Conservation (phyloP, 1,284 basidiomycete species). For the Thecaphora frezii region DNA sequence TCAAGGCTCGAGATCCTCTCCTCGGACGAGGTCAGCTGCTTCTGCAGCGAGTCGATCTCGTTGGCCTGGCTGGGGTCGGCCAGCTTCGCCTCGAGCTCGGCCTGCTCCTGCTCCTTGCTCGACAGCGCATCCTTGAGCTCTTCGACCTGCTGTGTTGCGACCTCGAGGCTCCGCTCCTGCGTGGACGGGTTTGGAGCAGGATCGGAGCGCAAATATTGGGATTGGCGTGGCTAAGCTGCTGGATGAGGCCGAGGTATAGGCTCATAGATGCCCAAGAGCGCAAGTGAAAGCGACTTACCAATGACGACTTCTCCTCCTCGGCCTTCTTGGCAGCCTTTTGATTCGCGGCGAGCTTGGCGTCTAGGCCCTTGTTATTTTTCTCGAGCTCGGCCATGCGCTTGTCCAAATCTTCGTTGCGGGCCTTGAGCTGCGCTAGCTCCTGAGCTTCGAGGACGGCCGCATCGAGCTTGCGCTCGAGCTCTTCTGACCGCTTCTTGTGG, state of each 20-base stretch:
- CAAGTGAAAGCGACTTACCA: background rate
- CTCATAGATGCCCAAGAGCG: too few relatives aligned
- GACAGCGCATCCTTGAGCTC: conserved; percentile 13
- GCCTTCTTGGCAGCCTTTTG: conserved; percentile 13
- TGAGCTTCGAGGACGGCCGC: conserved; percentile 7
- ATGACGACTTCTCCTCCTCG: conserved; percentile 13
- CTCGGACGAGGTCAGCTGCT: conserved; percentile 12
- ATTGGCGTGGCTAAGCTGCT: too few relatives aligned
- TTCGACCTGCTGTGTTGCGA: conserved; percentile 13
- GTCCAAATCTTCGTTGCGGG: conserved; percentile 3
- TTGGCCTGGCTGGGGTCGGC: conserved; percentile 28
- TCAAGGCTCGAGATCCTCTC: conserved; percentile 17
- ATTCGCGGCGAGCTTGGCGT: conserved; percentile 7
- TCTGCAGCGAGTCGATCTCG: conserved; percentile 20
- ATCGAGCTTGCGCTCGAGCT: conserved; percentile 12
- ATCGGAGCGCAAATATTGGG: background rate
- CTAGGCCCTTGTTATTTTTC: conserved; percentile 3
- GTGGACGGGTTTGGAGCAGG: background rate
- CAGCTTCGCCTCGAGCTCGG: conserved; percentile 27
- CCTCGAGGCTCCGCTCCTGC: conserved; percentile 11
- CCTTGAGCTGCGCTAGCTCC: conserved; percentile 5
- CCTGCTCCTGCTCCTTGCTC: conserved; percentile 7
- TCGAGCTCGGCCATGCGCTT: conserved; percentile 2
- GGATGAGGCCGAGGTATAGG: too few relatives aligned
- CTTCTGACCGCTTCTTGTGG: background rate